phyloP scores from a whole-genome alignment of 352 stramenopile genomes.

The Pythium insidiosum region DNA sequence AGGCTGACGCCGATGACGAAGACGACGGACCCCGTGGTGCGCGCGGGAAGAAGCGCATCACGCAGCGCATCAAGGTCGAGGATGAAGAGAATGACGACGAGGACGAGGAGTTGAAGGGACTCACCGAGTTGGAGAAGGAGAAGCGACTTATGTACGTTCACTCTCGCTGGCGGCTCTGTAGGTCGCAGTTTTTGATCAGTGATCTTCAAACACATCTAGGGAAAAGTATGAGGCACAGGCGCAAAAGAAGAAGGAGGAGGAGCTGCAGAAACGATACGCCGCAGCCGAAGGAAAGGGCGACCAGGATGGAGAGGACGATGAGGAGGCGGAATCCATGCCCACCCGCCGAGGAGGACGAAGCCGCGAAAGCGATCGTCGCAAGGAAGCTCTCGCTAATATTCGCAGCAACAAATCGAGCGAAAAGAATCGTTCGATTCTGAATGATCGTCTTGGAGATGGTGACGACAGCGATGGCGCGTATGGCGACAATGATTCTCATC shows the following conservation, averaged over 20 bases:
- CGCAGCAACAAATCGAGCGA: conserved; percentile 73
- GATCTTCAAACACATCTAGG: too few species aligned
- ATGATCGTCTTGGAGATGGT: conserved; percentile 57
- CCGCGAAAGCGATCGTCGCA: conserved; percentile 62
- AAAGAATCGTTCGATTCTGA: conserved; percentile 72
- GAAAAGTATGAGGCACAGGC: conserved; percentile 83
- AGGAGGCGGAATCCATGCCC: conserved; percentile 32
- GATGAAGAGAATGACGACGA: conserved; percentile 39
- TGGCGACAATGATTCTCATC: conserved; percentile 20
- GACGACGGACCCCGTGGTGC: conserved; percentile 14
- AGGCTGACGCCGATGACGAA: conserved; percentile 53
- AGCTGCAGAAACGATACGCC: conserved; percentile 73
- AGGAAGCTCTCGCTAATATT: conserved; percentile 72
- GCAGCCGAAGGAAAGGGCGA: conserved; percentile 38
- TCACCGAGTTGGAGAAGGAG: conserved; percentile 86
- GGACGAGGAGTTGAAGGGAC: conserved; percentile 53
- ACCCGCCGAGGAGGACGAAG: conserved; percentile 48
- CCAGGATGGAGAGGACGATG: conserved; percentile 31
- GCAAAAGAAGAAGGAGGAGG: conserved; percentile 74
- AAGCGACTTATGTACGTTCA: conserved; percentile 61
- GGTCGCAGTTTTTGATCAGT: neutral
- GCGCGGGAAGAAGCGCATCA: conserved; percentile 25
- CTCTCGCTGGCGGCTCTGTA: too few species aligned
- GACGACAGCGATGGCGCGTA: conserved; percentile 35
- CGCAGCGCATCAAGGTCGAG: conserved; percentile 26